Evolutionary conservation across 2,329 filamentous ascomycete species (phyloP), one percentile per base, ranked within the genome.

Genomic region (Colletotrichum sansevieriae): DNA sequence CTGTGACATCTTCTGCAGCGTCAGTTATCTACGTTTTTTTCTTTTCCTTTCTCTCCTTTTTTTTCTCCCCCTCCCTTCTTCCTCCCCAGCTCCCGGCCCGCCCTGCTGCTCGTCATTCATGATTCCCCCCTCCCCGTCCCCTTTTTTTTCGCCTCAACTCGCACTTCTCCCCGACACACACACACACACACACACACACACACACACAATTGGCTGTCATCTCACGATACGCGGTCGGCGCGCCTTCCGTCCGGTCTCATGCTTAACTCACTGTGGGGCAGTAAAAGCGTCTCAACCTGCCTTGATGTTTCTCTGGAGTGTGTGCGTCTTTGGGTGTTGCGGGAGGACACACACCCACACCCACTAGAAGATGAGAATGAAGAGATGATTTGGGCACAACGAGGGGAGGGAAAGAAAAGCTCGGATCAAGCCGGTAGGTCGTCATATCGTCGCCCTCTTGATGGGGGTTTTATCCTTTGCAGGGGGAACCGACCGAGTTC

Each of bases 1-100:
- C 60, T 59, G 46, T 64, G 44, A 59, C 65, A 65, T 33, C 22
- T 47, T 68, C 65, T 65, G 65, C 65, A 59, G 61, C 61, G 65
- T 68, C 65, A 61, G 65, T 65, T 61, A 65, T 58, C 52, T 49
- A 20, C 58, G 13, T 20, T 9, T 44, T 18, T 57, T 37, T 29
- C 22, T 15, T 15, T 29, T 2, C 22, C 11, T 20, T 37, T 35
- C 47, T 15, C 15, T 29, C 22, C 37, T 11, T 15, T 44, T 44
- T 5, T 6, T 39, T 13, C 4, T 20, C 9, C 46, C 25, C 7
- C n/a, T 9, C 10, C 29, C 41, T 49, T 22, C 39, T 25, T n/a
- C 18, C 18, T 29, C 25, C 35, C 39, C 47, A 25, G 3, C 3
- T 25, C 25, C 25, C 25, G 25, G 4, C 5, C 22, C 22, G 22